A percentile compares a stretch with the other conserved stretches of the same genome.
Conservation (phyloP, 345 rosid species). For the Melastoma malabathricum region DNA sequence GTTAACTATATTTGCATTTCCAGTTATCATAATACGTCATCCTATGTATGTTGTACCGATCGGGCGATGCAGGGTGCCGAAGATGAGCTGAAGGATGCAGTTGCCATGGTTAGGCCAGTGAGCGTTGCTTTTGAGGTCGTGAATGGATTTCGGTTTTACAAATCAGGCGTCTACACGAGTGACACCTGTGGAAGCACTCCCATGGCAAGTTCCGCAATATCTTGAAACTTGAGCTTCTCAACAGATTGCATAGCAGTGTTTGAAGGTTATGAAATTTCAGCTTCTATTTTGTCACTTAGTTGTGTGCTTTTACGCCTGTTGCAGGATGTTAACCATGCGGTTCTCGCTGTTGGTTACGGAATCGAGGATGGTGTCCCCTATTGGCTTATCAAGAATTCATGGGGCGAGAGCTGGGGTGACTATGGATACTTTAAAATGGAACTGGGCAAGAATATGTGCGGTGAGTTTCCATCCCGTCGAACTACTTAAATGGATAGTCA, state of each 20-base stretch:
- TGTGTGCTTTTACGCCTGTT: background rate
- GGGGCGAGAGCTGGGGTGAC: constrained; percentile 82
- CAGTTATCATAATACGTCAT: no score
- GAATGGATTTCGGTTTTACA: constrained; percentile 46
- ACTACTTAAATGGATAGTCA: no score
- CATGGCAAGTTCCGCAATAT: constrained; percentile 1
- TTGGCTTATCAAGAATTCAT: constrained; percentile 93
- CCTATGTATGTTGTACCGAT: background rate
- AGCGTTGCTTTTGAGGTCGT: constrained; percentile 88
- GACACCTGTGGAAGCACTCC: constrained; percentile 53
- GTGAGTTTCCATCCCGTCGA: constrained; percentile 25
- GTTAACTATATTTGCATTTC: no score
- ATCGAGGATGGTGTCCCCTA: constrained; percentile 61
- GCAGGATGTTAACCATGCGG: constrained; percentile 98
- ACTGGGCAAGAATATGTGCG: constrained; percentile 92
- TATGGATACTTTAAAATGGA: constrained; percentile 93
- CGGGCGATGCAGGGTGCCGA: constrained; percentile 59
- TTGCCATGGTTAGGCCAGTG: constrained; percentile 71
- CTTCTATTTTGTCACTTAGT: no score
- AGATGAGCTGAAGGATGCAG: constrained; percentile 89
- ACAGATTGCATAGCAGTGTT: no score
- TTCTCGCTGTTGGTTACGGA: constrained; percentile 92
- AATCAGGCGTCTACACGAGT: constrained; percentile 71
- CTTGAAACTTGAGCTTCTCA: background rate
- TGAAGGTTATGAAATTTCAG: no score